Percentiles rank a stretch among this genome's conserved stretches.
Conservation (phyloP, 306 rosid species). For the Citrullus colocynthis region DNA sequence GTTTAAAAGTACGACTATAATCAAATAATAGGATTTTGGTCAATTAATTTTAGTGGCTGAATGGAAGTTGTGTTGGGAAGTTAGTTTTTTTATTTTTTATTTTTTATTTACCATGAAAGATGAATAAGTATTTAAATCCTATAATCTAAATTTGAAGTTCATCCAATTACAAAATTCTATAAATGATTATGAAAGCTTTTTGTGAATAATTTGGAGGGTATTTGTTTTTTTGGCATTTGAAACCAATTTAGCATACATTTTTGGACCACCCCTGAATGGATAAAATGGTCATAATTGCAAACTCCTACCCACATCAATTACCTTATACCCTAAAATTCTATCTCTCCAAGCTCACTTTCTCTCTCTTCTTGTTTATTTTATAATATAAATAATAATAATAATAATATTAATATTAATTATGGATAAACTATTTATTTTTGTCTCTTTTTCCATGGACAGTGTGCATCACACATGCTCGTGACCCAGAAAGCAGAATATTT, state of each 20-base stretch:
- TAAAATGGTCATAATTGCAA: conserved; percentile 23
- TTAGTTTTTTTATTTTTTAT: not conserved
- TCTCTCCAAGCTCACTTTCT: not conserved
- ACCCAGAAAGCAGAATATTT: conserved; percentile 14
- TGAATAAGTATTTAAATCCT: too few relatives aligned
- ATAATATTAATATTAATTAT: not conserved
- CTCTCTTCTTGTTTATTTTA: not conserved
- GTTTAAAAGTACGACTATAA: too few relatives aligned
- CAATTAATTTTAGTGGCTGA: not conserved
- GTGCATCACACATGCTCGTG: conserved; percentile 59
- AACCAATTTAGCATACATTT: conserved; percentile 3
- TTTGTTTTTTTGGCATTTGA: not conserved
- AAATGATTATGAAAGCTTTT: not conserved
- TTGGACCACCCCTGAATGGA: conserved; percentile 15
- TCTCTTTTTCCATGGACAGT: conserved; percentile 23
- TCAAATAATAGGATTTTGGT: not conserved
- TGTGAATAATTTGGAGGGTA: not conserved
- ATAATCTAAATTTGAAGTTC: too few relatives aligned
- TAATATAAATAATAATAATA: not conserved
- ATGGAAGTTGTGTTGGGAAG: not conserved
- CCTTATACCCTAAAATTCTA: not conserved
- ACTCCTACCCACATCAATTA: not conserved
- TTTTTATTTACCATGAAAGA: too few relatives aligned
- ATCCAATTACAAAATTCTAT: too few relatives aligned
- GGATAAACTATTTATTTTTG: conserved; percentile 12